phyloP scores from a whole-genome alignment of 2,329 filamentous ascomycete species.

The Drechslerella coelobrocha region DNA sequence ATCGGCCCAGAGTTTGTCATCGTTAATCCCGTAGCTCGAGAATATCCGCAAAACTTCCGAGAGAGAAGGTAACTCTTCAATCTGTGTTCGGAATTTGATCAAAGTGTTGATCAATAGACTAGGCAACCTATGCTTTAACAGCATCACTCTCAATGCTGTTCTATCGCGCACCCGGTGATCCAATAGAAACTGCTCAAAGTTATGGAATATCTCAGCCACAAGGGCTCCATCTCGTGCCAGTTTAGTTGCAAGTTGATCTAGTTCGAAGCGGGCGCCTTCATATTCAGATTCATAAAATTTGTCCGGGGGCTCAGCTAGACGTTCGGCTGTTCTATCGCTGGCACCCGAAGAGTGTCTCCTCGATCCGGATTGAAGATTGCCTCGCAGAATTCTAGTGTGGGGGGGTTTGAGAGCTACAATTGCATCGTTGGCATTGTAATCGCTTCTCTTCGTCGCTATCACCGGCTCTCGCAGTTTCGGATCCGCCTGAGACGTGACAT shows the following conservation, averaged over 20 bases:
- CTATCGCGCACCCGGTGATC: conserved; percentile 10
- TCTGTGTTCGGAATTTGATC: conserved; percentile 21
- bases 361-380: background rate
- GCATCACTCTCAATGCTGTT: conserved; percentile 26
- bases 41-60: conserved; percentile 31
- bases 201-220: conserved; percentile 16
- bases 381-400: background rate
- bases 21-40: conserved; percentile 16
- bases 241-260: conserved; percentile 6
- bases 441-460: background rate
- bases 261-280: conserved; percentile 3
- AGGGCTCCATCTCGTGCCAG: conserved; percentile 13
- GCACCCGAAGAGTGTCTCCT: background rate
- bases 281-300: background rate
- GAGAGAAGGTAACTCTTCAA: conserved; percentile 34
- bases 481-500: conserved; percentile 2
- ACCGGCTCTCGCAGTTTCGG: background rate
- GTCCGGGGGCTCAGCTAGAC: conserved; percentile 1
- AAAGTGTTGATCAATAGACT: conserved; percentile 7
- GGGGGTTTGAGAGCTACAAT: background rate
- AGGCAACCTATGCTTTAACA: conserved; percentile 26
- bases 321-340: background rate
- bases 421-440: conserved; percentile 6
- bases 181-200: conserved; percentile 21
- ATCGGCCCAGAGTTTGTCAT: conserved; percentile 43